These are phyloP conservation scores for Saturnispora silvae DNA, from an alignment of 805 yeast species.

Conservation along the genomic window DNA sequence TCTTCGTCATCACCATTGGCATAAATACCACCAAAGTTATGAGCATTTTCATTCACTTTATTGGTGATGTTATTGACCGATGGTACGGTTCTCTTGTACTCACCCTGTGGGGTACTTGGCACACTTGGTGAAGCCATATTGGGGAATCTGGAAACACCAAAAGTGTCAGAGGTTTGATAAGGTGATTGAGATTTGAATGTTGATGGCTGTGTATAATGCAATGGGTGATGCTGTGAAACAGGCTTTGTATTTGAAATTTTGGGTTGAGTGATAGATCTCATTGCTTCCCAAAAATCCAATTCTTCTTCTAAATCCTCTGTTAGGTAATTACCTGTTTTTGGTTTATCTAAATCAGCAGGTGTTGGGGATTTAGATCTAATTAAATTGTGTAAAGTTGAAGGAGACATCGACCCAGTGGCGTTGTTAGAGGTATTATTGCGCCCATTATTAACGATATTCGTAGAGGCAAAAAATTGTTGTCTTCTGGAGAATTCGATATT, in stretches of 20 bases:
- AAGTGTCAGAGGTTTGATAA: conserved; percentile 14
- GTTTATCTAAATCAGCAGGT: conserved; percentile 2
- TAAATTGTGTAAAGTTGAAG: conserved; percentile 5
- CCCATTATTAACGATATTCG: no score
- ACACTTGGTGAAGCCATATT: conserved; percentile 12
- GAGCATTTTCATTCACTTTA: conserved; percentile 1
- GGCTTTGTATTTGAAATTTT: conserved; percentile 26
- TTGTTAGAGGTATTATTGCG: no score
- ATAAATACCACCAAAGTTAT: conserved; percentile 10
- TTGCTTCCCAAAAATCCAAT: conserved; percentile 61
- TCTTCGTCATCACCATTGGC: conserved; percentile 10
- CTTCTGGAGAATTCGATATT: conserved; percentile 3
- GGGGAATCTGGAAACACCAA: conserved; percentile 13
- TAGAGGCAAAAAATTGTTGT: conserved; percentile 12
- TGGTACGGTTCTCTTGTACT: conserved; percentile 5
- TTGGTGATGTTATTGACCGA: conserved; percentile 8
- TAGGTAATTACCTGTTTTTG: conserved; percentile 11
- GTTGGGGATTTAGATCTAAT: conserved; percentile 4
- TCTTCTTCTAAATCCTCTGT: conserved; percentile 51
- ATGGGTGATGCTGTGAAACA: conserved; percentile 45
- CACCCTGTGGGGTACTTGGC: conserved; percentile 2
- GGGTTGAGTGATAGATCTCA: conserved; percentile 44
- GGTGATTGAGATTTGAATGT: conserved; percentile 13
- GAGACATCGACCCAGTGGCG: neutral
- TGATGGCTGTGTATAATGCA: conserved; percentile 30